These are phyloP conservation scores for Ogataea ramenticola DNA, from an alignment of 805 yeast genomes.

Conservation along the genomic window DNA sequence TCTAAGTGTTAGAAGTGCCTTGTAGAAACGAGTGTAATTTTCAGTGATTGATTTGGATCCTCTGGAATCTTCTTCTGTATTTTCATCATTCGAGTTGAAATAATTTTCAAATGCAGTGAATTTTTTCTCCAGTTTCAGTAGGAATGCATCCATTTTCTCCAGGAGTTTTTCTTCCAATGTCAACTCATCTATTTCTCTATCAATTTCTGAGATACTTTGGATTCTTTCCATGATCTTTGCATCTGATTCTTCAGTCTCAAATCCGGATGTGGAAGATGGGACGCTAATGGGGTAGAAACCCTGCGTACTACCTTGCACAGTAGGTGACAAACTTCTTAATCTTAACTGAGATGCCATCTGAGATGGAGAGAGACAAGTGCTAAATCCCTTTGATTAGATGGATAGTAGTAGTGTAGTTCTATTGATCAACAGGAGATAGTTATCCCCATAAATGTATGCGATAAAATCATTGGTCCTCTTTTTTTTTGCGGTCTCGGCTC, in stretches of 20 bases:
- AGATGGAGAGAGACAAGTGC: too few relatives aligned
- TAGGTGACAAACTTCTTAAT: background rate
- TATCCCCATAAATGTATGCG: too few relatives aligned
- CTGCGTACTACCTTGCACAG: too few relatives aligned
- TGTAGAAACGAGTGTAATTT: constrained; percentile 17
- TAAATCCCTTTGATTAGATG: too few relatives aligned
- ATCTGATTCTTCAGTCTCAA: background rate
- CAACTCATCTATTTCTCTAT: background rate
- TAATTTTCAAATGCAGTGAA: constrained; percentile 23
- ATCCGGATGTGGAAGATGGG: background rate
- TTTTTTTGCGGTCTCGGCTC: too few relatives aligned
- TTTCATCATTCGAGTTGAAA: constrained; percentile 4
- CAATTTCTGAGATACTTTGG: background rate
- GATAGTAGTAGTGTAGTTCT: too few relatives aligned
- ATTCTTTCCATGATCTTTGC: background rate
- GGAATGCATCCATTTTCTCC: constrained; percentile 21
- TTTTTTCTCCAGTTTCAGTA: constrained; percentile 20
- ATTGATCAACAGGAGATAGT: too few relatives aligned
- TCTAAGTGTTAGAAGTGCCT: constrained; percentile 17
- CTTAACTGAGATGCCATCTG: background rate
- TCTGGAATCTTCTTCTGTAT: background rate
- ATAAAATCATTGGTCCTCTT: too few relatives aligned
- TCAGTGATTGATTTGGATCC: constrained; percentile 2
- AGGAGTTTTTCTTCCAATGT: constrained; percentile 21
- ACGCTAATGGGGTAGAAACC: background rate